Evolutionary conservation across 768 basidiomycete species (phyloP).

Genomic region (Trametopsis cervina): DNA sequence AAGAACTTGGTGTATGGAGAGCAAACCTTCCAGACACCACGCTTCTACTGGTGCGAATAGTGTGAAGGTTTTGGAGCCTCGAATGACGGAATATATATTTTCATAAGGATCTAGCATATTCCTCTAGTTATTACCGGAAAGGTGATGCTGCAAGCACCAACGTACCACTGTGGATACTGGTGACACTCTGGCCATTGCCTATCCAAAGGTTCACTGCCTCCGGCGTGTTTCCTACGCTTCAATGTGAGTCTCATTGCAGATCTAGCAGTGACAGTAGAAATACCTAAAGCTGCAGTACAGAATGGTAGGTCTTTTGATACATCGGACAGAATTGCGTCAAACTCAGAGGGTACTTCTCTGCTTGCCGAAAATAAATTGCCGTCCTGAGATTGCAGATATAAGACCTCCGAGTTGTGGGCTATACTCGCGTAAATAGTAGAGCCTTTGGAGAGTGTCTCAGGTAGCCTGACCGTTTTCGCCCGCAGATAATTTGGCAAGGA

Average conservation of each 20-base stretch:
- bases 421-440: slow-evolving; percentile 10
- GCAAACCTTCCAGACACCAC: slow-evolving; percentile 69
- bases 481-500: slow-evolving; percentile 40
- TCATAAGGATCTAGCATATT: slow-evolving; percentile 73
- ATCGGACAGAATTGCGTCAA: slow-evolving; percentile 53
- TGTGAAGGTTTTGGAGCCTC: slow-evolving; percentile 81
- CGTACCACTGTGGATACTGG: slow-evolving; percentile 82
- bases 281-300: slow-evolving; percentile 77
- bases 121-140: neutral
- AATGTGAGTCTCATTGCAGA: neutral
- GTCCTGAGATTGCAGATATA: slow-evolving; percentile 88
- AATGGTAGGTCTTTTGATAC: slow-evolving; percentile 64
- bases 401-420: slow-evolving; percentile 29
- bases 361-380: slow-evolving; percentile 70
- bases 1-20: slow-evolving; percentile 6
- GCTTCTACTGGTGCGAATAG: slow-evolving; percentile 88
- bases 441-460: slow-evolving; percentile 2
- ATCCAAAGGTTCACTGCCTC: slow-evolving; percentile 96
- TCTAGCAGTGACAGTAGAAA: slow-evolving; percentile 15
- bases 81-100: slow-evolving; percentile 85
- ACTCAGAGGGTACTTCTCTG: slow-evolving; percentile 42
- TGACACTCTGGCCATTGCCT: slow-evolving; percentile 67
- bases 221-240: slow-evolving; percentile 45
- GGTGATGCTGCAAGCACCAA: neutral
- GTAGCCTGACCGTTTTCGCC: slow-evolving; percentile 24